Evolutionary conservation across 2,329 filamentous ascomycete species (phyloP).

Genomic region (Fusarium redolens): DNA sequence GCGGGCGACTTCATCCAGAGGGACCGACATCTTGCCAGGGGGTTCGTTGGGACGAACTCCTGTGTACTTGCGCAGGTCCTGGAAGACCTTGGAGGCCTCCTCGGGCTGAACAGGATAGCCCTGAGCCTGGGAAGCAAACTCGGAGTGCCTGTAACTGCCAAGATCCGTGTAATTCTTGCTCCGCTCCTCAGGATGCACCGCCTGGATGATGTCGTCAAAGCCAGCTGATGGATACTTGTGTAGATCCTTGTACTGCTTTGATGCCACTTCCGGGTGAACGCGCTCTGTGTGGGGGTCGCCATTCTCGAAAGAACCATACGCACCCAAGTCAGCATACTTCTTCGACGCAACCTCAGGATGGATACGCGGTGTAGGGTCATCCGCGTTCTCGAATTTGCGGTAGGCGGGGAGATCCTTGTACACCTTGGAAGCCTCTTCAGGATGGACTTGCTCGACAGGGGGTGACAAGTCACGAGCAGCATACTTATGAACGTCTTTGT

Average conservation of each 20-base stretch:
- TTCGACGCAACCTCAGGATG: slow-evolving; percentile 53
- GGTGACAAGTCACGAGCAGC: slow-evolving; percentile 42
- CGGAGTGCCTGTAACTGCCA: slow-evolving; percentile 51
- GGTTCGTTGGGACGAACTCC: slow-evolving; percentile 52
- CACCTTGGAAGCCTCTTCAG: slow-evolving; percentile 47
- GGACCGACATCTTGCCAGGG: slow-evolving; percentile 44
- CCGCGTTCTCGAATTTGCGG: slow-evolving; percentile 45
- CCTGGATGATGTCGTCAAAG: slow-evolving; percentile 44
- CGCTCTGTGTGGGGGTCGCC: slow-evolving; percentile 35
- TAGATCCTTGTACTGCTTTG: slow-evolving; percentile 51
- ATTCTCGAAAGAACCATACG: slow-evolving; percentile 48
- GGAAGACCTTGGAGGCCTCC: slow-evolving; percentile 53
- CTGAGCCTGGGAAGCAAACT: slow-evolving; percentile 45
- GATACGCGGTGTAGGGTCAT: slow-evolving; percentile 33
- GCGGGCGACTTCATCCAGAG: slow-evolving; percentile 50
- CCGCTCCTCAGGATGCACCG: slow-evolving; percentile 52
- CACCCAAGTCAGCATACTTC: slow-evolving; percentile 51
- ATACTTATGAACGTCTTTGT: slow-evolving; percentile 52
- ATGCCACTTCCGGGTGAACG: slow-evolving; percentile 47
- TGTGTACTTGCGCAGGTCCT: slow-evolving; percentile 56
- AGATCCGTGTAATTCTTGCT: slow-evolving; percentile 57
- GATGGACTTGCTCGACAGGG: slow-evolving; percentile 33
- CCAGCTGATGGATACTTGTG: slow-evolving; percentile 47
- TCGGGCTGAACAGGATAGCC: slow-evolving; percentile 49
- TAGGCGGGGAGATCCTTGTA: slow-evolving; percentile 47